Evolutionary conservation across 106 monocot genomes (phyloP).

Genomic region (Dendrobium huoshanense): DNA sequence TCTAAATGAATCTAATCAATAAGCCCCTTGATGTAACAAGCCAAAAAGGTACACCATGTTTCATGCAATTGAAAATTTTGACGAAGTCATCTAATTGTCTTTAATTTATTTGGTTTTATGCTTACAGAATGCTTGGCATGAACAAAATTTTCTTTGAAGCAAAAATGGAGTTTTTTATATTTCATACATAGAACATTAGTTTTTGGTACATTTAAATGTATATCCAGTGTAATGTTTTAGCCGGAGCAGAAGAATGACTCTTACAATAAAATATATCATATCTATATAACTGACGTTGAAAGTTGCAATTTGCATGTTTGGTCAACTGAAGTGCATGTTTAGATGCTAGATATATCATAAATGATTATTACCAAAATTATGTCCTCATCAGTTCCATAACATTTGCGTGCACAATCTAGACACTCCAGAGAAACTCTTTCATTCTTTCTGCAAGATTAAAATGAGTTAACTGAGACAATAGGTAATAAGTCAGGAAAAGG

Average conservation of each 20-base stretch:
- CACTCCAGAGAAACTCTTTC: conserved; percentile 42
- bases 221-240: background rate
- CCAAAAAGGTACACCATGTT: background rate
- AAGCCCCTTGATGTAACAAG: too few species aligned
- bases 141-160: background rate
- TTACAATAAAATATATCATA: background rate
- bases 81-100: background rate
- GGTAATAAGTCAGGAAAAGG: background rate
- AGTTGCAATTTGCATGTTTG: background rate
- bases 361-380: conserved; percentile 47
- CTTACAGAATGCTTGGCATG: background rate
- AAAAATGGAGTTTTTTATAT: background rate
- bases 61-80: background rate
- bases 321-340: background rate
- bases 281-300: background rate
- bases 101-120: background rate
- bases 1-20: too few species aligned
- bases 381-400: conserved; percentile 60
- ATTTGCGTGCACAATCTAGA: conserved; percentile 57
- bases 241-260: background rate
- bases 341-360: background rate
- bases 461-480: background rate
- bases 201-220: too few species aligned
- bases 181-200: background rate
- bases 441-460: conserved; percentile 28